These are phyloP conservation scores for Plantago elongata DNA, from an alignment of 257 asterid genomes.

Conservation along the genomic window DNA sequence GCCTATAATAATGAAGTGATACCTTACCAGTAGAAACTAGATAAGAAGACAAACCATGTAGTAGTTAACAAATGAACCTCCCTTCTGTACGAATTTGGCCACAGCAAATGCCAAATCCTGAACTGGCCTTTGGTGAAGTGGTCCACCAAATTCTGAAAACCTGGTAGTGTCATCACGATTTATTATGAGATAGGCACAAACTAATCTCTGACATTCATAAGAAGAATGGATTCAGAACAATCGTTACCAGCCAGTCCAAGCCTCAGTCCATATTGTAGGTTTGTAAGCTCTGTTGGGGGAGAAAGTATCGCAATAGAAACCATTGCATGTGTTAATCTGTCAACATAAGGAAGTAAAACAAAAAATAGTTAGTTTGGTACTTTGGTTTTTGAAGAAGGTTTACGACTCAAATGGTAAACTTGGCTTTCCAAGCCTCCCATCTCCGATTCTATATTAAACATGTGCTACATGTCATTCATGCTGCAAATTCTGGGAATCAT, in stretches of 20 bases:
- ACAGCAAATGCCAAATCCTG: slow-evolving; percentile 93
- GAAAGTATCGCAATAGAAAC: slow-evolving; percentile 83
- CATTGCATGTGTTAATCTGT: slow-evolving; percentile 93
- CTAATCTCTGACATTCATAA: background rate
- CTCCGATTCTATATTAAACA: too few relatives aligned
- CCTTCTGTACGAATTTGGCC: slow-evolving; percentile 82
- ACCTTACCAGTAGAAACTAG: background rate
- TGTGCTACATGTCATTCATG: too few relatives aligned
- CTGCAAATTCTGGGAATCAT: too few relatives aligned
- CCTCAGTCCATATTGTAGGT: slow-evolving; percentile 96
- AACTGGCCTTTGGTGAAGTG: slow-evolving; percentile 70
- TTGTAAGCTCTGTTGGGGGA: slow-evolving; percentile 77
- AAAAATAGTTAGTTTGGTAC: background rate
- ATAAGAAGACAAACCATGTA: slow-evolving; percentile 68
- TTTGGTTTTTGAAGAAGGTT: slow-evolving; percentile 1
- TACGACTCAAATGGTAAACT: background rate
- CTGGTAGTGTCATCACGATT: slow-evolving; percentile 28
- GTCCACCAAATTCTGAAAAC: slow-evolving; percentile 83
- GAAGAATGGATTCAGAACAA: background rate
- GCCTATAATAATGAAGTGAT: background rate
- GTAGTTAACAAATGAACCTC: slow-evolving; percentile 85
- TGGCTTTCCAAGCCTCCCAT: background rate
- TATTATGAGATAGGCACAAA: background rate
- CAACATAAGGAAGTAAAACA: slow-evolving; percentile 18
- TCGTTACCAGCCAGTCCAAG: slow-evolving; percentile 89